phyloP scores from a whole-genome alignment of 768 basidiomycete species.

The Collybiopsis confluens region DNA sequence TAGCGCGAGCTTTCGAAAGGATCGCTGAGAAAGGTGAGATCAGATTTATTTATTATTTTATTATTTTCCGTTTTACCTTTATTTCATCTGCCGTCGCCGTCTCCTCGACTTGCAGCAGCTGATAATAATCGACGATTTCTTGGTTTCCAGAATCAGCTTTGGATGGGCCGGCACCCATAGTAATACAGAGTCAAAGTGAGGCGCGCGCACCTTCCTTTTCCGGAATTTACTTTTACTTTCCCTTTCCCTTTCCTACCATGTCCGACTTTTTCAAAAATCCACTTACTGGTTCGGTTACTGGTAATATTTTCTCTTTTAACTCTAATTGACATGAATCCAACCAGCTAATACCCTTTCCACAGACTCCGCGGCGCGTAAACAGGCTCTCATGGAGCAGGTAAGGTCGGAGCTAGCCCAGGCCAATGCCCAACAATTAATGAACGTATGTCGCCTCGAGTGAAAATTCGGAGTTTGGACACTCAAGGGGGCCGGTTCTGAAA shows the following conservation, averaged over 20 bases:
- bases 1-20: slow-evolving; percentile 82
- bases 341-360: not conserved
- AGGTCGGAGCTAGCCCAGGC: slow-evolving; percentile 66
- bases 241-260: slow-evolving; percentile 28
- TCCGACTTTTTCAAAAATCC: slow-evolving; percentile 49
- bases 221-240: too few species aligned
- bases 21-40: slow-evolving; percentile 42
- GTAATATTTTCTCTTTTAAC: slow-evolving; percentile 15
- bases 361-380: slow-evolving; percentile 47
- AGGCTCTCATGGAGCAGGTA: slow-evolving; percentile 59
- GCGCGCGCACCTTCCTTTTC: not conserved
- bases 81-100: slow-evolving; percentile 85
- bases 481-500: too few species aligned
- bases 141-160: slow-evolving; percentile 25
- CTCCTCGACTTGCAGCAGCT: slow-evolving; percentile 76
- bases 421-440: slow-evolving; percentile 80
- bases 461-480: too few species aligned
- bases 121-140: slow-evolving; percentile 68
- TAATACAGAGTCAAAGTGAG: not conserved
- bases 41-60: too few species aligned
- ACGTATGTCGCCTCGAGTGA: slow-evolving; percentile 55
- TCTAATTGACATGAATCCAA: not conserved
- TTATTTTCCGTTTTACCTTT: slow-evolving; percentile 43
- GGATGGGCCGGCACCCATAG: slow-evolving; percentile 73
- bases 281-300: slow-evolving; percentile 21